phyloP scores from a whole-genome alignment of 2,329 filamentous ascomycete species.

The Cladophialophora carrionii region DNA sequence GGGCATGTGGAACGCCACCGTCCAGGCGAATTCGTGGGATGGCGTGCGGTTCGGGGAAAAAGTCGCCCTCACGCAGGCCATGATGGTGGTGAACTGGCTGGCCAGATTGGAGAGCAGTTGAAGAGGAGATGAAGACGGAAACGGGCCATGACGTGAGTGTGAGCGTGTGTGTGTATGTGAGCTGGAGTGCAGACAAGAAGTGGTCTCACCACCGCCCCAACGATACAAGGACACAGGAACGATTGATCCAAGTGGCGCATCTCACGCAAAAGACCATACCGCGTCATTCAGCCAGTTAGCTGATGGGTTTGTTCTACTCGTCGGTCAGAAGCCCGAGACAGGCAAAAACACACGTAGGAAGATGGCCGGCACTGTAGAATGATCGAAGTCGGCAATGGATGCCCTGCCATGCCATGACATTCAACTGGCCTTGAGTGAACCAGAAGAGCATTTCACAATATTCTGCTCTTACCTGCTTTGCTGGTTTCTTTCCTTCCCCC shows the following conservation, averaged over 20 bases:
- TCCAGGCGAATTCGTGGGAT: constrained; percentile 48
- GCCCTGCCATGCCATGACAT: neutral
- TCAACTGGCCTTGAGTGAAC: neutral
- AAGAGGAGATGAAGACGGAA: neutral
- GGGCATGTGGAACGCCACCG: constrained; percentile 50
- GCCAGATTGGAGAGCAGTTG: constrained; percentile 24
- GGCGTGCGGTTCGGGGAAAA: constrained; percentile 47
- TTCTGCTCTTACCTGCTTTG: constrained; percentile 46
- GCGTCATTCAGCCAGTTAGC: neutral
- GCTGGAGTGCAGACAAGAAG: neutral
- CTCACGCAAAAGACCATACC: neutral
- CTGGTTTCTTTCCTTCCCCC: neutral
- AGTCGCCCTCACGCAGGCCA: constrained; percentile 50
- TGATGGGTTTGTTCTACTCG: neutral
- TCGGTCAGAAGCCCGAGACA: neutral
- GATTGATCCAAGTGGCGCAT: neutral
- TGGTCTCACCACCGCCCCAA: neutral
- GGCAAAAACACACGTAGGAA: neutral
- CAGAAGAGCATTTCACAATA: constrained; percentile 56
- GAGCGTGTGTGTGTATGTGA: neutral
- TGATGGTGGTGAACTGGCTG: constrained; percentile 46
- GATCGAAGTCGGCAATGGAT: neutral
- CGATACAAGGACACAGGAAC: neutral
- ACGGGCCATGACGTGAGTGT: neutral
- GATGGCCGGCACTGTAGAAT: neutral